Conservation (phyloP, 768 basidiomycete genomes). For the Auricularia sp. region DNA sequence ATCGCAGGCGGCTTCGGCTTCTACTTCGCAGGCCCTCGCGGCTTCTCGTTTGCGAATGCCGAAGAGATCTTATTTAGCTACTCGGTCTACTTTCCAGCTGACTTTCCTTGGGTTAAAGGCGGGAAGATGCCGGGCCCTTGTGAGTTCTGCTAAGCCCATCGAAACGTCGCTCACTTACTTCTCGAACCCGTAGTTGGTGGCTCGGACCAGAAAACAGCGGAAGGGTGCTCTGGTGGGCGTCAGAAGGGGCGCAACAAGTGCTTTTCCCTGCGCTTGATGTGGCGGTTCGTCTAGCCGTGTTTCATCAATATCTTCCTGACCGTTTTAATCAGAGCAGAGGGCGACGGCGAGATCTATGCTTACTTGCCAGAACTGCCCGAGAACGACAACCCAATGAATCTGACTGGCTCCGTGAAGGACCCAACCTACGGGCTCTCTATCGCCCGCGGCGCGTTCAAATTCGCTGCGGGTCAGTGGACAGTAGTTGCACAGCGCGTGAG, state of each 20-base stretch:
- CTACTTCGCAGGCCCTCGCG: conserved; percentile 51
- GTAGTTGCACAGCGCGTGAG: conserved; percentile 60
- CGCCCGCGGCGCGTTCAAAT: conserved; percentile 59
- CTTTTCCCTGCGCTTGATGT: conserved; percentile 65
- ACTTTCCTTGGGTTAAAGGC: conserved; percentile 53
- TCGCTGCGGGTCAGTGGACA: conserved; percentile 55
- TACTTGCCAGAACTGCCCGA: conserved; percentile 47
- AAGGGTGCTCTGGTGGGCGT: conserved; percentile 56
- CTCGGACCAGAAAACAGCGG: conserved; percentile 34
- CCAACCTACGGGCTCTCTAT: conserved; percentile 56
- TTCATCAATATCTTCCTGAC: background rate
- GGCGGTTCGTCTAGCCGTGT: conserved; percentile 35
- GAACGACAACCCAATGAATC: conserved; percentile 38
- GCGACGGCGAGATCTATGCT: conserved; percentile 58
- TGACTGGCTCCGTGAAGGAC: conserved; percentile 46
- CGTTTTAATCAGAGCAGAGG: conserved; percentile 31
- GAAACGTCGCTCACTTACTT: background rate
- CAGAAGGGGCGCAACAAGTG: conserved; percentile 43
- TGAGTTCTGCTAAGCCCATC: conserved; percentile 22
- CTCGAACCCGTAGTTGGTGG: conserved; percentile 30
- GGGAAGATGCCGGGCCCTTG: conserved; percentile 69
- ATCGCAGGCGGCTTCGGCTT: conserved; percentile 60
- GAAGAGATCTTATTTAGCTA: conserved; percentile 57
- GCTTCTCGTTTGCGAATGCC: conserved; percentile 46
- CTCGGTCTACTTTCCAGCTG: conserved; percentile 51